Evolutionary conservation across 169 alveolate genomes (phyloP).

Genomic region (Theileria equi): DNA sequence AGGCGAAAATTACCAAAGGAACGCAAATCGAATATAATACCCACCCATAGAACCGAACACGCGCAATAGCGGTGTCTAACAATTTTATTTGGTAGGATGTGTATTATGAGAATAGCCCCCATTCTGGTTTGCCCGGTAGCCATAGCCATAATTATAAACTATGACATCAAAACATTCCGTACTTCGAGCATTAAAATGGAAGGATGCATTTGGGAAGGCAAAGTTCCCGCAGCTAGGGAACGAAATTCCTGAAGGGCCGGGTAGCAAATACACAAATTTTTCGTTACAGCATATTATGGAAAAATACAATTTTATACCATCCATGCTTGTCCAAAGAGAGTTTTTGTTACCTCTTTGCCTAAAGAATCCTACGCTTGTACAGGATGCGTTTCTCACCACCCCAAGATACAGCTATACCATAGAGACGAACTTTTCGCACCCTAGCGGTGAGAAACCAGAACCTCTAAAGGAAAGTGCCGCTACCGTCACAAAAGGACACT

Average conservation of each 20-base stretch:
- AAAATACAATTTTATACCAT: slow-evolving; percentile 62
- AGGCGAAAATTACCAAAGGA: slow-evolving; percentile 25
- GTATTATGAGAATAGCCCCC: background rate
- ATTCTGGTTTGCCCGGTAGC: background rate
- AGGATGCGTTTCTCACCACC: slow-evolving; percentile 56
- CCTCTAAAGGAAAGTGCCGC: slow-evolving; percentile 1
- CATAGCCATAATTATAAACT: slow-evolving; percentile 1
- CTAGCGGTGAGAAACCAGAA: slow-evolving; percentile 7
- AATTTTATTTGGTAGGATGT: background rate
- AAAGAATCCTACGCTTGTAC: slow-evolving; percentile 59
- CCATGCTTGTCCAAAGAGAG: slow-evolving; percentile 46
- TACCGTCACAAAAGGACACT: slow-evolving; percentile 16
- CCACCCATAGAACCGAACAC: too few species aligned
- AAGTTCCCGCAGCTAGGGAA: slow-evolving; percentile 64
- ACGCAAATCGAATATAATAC: slow-evolving; percentile 12
- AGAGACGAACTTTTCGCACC: slow-evolving; percentile 45
- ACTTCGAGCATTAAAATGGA: slow-evolving; percentile 50
- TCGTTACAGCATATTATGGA: slow-evolving; percentile 67
- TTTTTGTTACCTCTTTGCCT: slow-evolving; percentile 33
- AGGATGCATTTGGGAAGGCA: slow-evolving; percentile 20
- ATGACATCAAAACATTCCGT: slow-evolving; percentile 43
- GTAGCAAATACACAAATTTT: slow-evolving; percentile 66
- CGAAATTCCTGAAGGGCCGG: slow-evolving; percentile 65
- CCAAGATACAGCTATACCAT: slow-evolving; percentile 41
- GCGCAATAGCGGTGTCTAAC: background rate